Percentiles rank a stretch among this genome's conserved stretches.
Evolutionary conservation across 2,329 filamentous ascomycete species (phyloP).

Genomic region (Nigrospora sphaerica): DNA sequence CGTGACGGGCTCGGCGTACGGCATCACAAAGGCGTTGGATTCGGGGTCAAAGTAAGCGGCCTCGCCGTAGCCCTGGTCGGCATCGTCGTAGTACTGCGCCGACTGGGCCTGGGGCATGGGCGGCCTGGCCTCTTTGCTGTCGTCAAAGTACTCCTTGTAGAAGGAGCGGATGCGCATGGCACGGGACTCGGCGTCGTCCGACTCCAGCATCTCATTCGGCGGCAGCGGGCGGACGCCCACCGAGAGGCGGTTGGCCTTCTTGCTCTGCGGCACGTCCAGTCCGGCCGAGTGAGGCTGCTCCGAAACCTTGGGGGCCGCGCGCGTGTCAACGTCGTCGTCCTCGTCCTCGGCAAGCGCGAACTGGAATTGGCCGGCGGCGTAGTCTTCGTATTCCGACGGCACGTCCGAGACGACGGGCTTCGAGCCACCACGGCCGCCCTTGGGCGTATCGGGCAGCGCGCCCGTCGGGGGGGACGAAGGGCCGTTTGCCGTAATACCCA

Average conservation of each 20-base stretch:
- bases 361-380: conserved; percentile 3
- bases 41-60: conserved; percentile 61
- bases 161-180: conserved; percentile 97
- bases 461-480: conserved; percentile 16
- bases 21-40: conserved; percentile 66
- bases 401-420: conserved; percentile 23
- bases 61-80: conserved; percentile 65
- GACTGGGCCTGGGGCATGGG: conserved; percentile 13
- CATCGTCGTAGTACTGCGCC: conserved; percentile 65
- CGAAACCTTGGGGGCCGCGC: conserved; percentile 12
- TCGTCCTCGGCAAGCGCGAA: conserved; percentile 25
- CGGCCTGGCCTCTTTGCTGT: conserved; percentile 46
- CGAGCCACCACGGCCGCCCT: conserved; percentile 24
- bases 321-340: conserved; percentile 9
- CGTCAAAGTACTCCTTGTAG: conserved; percentile 99
- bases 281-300: conserved; percentile 17
- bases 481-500: conserved; percentile 13
- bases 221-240: conserved; percentile 78
- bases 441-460: conserved; percentile 18
- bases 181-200: conserved; percentile 87
- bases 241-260: conserved; percentile 53
- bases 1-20: conserved; percentile 77
- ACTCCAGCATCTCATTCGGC: conserved; percentile 68
- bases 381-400: conserved; percentile 7
- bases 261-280: conserved; percentile 44